Percentiles rank a stretch among this genome's conserved stretches.
Conservation (phyloP, 1,284 basidiomycete genomes). For the Jaminaea rosea region DNA sequence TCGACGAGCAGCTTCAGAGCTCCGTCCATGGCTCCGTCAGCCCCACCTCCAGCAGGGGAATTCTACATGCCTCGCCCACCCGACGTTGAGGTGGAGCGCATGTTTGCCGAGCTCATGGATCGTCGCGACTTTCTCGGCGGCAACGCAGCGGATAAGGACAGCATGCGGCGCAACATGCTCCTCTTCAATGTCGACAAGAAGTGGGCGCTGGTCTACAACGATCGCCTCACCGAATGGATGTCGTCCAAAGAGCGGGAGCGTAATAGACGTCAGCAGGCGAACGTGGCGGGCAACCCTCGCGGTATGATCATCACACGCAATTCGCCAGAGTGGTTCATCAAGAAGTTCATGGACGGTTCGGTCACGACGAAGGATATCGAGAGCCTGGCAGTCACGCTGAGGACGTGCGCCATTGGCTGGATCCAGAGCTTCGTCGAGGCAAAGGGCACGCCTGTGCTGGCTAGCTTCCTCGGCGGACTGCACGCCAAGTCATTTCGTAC, state of each 20-base stretch:
- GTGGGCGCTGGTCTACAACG: conserved; percentile 81
- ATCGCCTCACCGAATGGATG: conserved; percentile 70
- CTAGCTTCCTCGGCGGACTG: conserved; percentile 57
- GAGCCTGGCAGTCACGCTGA: conserved; percentile 67
- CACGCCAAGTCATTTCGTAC: conserved; percentile 35
- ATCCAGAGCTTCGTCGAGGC: conserved; percentile 52
- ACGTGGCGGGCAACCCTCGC: conserved; percentile 51
- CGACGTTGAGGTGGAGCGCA: conserved; percentile 37
- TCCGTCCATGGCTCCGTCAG: too few species aligned
- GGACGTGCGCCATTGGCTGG: conserved; percentile 50
- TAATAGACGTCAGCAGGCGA: conserved; percentile 50
- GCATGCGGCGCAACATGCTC: conserved; percentile 37
- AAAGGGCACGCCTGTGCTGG: conserved; percentile 65
- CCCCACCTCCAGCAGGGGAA: too few species aligned
- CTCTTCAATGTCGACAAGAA: conserved; percentile 61
- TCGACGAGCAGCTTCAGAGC: too few species aligned
- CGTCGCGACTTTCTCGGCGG: conserved; percentile 44
- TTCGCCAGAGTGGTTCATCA: conserved; percentile 60
- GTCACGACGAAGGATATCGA: conserved; percentile 72
- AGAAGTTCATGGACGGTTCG: conserved; percentile 76
- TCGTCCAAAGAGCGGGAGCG: conserved; percentile 45
- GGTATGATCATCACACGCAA: conserved; percentile 45
- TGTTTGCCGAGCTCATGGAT: conserved; percentile 45
- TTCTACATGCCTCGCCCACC: conserved; percentile 28
- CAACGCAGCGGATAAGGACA: conserved; percentile 33